phyloP scores from a whole-genome alignment of 495 filamentous ascomycete species.

The Aspergillus kassunensis region DNA sequence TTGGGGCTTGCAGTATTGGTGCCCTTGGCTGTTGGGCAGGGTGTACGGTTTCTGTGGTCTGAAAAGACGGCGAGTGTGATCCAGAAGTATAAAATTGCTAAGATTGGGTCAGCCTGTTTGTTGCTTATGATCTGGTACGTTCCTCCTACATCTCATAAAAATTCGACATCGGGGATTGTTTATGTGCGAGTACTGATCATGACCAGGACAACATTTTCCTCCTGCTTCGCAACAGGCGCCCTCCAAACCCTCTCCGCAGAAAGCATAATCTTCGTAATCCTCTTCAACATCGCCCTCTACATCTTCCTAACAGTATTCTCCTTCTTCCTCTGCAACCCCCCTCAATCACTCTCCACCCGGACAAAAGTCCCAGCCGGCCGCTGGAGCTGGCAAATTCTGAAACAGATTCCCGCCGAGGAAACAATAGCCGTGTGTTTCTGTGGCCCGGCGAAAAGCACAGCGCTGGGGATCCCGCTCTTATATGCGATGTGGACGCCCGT shows the following conservation, averaged over 20 bases:
- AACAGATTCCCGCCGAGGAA: conserved; percentile 41
- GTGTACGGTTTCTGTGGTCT: conserved; percentile 46
- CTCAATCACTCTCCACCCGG: conserved; percentile 19
- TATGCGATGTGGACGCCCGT: conserved; percentile 52
- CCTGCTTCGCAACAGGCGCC: conserved; percentile 50
- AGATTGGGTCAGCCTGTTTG: conserved; percentile 43
- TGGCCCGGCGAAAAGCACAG: conserved; percentile 54
- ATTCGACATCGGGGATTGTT: neutral
- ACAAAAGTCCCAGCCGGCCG: conserved; percentile 15
- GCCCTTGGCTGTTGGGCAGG: conserved; percentile 47
- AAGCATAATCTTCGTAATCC: conserved; percentile 47
- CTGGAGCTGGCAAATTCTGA: conserved; percentile 30
- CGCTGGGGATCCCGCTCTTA: conserved; percentile 48
- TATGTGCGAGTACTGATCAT: no score
- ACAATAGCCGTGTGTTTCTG: conserved; percentile 55
- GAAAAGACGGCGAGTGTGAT: conserved; percentile 36
- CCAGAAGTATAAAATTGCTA: conserved; percentile 41
- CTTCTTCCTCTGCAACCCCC: conserved; percentile 45
- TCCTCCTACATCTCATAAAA: no score
- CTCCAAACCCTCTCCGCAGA: conserved; percentile 43
- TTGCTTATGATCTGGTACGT: conserved; percentile 50
- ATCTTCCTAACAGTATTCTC: conserved; percentile 46
- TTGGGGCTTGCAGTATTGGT: conserved; percentile 47
- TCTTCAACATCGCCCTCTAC: conserved; percentile 53
- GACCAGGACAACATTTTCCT: conserved; percentile 49